Conservation (phyloP, 371 early-diverging fungal genomes). For the Capillidium rhysosporum region DNA sequence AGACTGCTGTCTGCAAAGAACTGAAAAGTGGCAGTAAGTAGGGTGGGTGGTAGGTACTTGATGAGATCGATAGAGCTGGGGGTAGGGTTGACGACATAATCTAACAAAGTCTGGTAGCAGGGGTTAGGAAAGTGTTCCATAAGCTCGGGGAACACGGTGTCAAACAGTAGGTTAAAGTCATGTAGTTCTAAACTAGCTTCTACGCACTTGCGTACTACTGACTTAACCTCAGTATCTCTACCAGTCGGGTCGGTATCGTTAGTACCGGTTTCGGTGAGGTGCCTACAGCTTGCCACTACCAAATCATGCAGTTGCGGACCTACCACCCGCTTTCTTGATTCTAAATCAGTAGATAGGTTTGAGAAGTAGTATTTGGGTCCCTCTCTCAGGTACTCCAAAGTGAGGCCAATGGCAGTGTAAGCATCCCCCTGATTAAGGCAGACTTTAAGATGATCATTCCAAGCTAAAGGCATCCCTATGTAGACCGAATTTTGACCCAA, state of each 20-base stretch:
- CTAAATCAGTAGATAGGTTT: not conserved
- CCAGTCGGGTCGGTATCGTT: not conserved
- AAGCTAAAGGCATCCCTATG: not conserved
- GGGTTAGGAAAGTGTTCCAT: not conserved
- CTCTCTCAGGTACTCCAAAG: not conserved
- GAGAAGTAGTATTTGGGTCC: slow-evolving; percentile 3
- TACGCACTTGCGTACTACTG: not conserved
- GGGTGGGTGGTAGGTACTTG: not conserved
- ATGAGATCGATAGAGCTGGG: not conserved
- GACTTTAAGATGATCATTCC: not conserved
- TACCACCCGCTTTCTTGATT: not conserved
- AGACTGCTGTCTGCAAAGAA: not conserved
- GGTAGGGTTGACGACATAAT: not conserved
- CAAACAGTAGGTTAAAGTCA: not conserved
- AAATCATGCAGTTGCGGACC: not conserved
- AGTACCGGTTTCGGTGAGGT: not conserved
- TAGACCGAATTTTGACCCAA: not conserved
- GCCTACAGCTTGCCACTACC: not conserved
- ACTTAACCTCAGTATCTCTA: not conserved
- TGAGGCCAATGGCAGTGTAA: not conserved
- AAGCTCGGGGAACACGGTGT: not conserved
- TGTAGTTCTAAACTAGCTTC: not conserved
- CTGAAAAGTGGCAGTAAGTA: not conserved
- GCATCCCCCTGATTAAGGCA: not conserved
- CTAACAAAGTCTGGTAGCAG: not conserved